Evolutionary conservation across 805 yeast genomes (phyloP), one percentile per base, ranked within the genome.

Genomic region (Alloascoidea hylecoeti): DNA sequence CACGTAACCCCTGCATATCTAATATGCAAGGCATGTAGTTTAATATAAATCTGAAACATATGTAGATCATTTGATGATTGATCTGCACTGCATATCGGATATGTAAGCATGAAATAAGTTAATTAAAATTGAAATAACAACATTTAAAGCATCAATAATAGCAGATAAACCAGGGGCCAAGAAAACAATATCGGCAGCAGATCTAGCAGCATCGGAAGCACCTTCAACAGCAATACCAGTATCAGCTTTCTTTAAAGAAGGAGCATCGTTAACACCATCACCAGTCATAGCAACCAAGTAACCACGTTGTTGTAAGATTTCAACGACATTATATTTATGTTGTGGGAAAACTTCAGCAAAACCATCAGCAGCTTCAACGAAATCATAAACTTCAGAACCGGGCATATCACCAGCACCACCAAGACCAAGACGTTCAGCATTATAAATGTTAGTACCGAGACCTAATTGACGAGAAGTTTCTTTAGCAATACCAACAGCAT

Each of bases 401-500:
- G 75, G 71, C 70, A 71, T 67, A 58, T 68, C 75, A 64, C 72
- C 72, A 58, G 74, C 75, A 49, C 75, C 72, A 61, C 94, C 86
- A 57, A 86, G 73, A 74, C 95, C 95, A 64, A 86, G 76, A 68
- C 89, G 78, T 70, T 86, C 96, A 56, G 96, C 96, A 63, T 86
- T 86, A 73, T 83, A 86, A 57, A 86, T 85, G 80, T 84, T 84
- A 53, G 94, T 81, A 68, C 96, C 96, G 53, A 86, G 70, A 64
- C 96, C 96, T 63, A 86, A 76, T 75, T 86, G 96, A 68, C 95
- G 82, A 69, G 95, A 84, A 61, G 96, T 86, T 72, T 86, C 96
- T 76, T 85, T 82, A 57, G 96, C 96, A 68, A 86, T 86, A 75
- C 95, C 96, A 58, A 86, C 95, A 64, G 96, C 96, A 70, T 86